Base-by-base conservation (phyloP, 2,329 filamentous ascomycete genomes). In the Colletotrichum tamarilloi region DNA sequence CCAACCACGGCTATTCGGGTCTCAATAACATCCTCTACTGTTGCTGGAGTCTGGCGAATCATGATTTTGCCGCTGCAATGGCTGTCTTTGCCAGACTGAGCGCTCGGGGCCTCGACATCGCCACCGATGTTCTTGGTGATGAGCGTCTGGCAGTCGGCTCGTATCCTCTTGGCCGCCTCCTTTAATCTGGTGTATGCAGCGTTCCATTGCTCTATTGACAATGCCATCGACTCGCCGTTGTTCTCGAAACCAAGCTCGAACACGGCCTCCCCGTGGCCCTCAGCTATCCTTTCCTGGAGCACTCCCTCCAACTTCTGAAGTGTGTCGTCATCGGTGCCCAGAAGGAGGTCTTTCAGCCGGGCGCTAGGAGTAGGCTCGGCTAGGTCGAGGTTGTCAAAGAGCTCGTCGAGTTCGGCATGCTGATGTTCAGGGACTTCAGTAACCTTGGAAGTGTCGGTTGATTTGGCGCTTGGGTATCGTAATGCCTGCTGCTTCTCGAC, bases 1-100 rank as follows among this genome's bases (percentile, higher is more conserved):
- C 97, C 97, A 8, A 99, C 97, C 0, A 99, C 97, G 1, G 96
- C 97, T 84, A 99, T 97, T 77, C 97, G 87, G 11, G 96, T 98
- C 87, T 99, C 97, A 74, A 98, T 98, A 30, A 97, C 94, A 70
- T 97, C 92, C 80, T 98, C 95, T 5, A 94, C 90, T 14, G 88
- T 92, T 24, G 88, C 85, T 3, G 95, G 95, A 26, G 90, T 85
- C 79, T 93, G 92, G 52, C 97, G 91, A 73, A 98, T 89, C 78
- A 98, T 89, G 62, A 98, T 82, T 82, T 98, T 98, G n/a, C 95
- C 95, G 75, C 91, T 93, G 76, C 92, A 93, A 66, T 92, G 92
- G 76, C 90, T 93, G 74, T 94, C 91, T 78, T 94, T 95, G 71
- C 87, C 85, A 68, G 87, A 89, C 72, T 85, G 86, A 60, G 82